Percentiles rank a stretch among this genome's conserved stretches.
These are phyloP conservation scores for Dryas octopetala DNA, from an alignment of 306 rosid species.

Conservation along the genomic window DNA sequence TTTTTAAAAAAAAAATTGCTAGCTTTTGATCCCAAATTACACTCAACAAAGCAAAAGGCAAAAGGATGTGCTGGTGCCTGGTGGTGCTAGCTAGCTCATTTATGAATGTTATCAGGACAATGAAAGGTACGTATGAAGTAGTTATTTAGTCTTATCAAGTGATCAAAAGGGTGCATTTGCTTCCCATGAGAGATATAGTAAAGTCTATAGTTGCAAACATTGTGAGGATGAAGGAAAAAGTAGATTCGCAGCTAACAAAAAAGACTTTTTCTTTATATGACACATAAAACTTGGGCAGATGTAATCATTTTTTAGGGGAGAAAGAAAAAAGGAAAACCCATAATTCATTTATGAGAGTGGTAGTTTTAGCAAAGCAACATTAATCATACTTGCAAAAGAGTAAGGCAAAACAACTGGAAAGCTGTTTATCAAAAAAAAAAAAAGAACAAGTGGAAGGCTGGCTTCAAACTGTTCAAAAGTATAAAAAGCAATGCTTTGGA, in stretches of 20 bases:
- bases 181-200: background rate
- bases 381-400: background rate
- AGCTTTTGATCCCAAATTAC: background rate
- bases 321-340: background rate
- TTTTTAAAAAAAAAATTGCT: background rate
- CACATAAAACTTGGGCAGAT: background rate
- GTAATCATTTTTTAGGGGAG: background rate
- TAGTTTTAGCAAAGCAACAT: background rate
- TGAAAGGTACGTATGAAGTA: conserved; percentile 1
- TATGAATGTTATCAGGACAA: background rate
- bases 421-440: background rate
- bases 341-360: background rate
- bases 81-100: background rate
- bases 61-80: background rate
- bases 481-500: background rate
- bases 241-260: background rate
- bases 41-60: background rate
- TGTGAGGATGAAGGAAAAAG: background rate
- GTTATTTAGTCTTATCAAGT: conserved; percentile 6
- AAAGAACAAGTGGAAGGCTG: background rate
- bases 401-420: background rate
- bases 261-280: too few species aligned
- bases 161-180: background rate
- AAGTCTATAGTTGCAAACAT: background rate
- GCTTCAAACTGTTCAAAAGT: background rate